Evolutionary conservation across 2,329 filamentous ascomycete species (phyloP), one percentile per base, ranked within the genome.

Genomic region (Diaporthe aspalathi): DNA sequence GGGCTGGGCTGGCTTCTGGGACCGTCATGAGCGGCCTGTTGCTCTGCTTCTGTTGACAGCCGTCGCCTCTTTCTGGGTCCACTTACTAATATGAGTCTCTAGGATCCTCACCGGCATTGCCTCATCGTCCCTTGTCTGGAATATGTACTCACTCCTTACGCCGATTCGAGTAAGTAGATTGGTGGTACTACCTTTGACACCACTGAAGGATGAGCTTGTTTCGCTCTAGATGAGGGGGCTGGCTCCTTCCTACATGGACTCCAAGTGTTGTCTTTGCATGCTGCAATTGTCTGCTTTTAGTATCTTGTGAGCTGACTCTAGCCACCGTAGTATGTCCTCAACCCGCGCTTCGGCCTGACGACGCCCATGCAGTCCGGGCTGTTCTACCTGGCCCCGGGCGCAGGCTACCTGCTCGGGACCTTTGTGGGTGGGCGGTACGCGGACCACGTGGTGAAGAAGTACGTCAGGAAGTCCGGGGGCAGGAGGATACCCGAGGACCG

Each of bases 401-500:
- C 85, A 68, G 91, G 91, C 1, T 93, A 93, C 75, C 81, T 93
- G 0, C 70, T 88, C 0, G 91, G 91, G 0, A 92, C 90, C 0
- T 89, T 93, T 74, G 83, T 92, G 71, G 91, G 91, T 38, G 91
- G 91, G 1, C 85, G 89, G n/a, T 93, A 88, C 81, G 90, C 91
- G 0, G 91, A 93, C 77, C 80, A 87, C 73, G 83, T 87, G 1
- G 90, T 92, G n/a, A 88, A 87, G 70, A 86, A 86, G 73, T 92
- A 87, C 82, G 90, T 90, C 67, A 77, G 86, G 70, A 84, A 85
- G 14, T 57, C n/a, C 16, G 56, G 56, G n/a, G 76, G 80, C 20
- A 89, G 89, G 5, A 89, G 92, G 3, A 83, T 94, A 1, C 87
- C 92, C 0, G 92, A 94, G 78, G 92, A 94, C 78, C 85, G 92